Evolutionary conservation across 2,329 filamentous ascomycete genomes (phyloP), one percentile per base, ranked within the genome.

Genomic region (Ceratocystis lukuohia): DNA sequence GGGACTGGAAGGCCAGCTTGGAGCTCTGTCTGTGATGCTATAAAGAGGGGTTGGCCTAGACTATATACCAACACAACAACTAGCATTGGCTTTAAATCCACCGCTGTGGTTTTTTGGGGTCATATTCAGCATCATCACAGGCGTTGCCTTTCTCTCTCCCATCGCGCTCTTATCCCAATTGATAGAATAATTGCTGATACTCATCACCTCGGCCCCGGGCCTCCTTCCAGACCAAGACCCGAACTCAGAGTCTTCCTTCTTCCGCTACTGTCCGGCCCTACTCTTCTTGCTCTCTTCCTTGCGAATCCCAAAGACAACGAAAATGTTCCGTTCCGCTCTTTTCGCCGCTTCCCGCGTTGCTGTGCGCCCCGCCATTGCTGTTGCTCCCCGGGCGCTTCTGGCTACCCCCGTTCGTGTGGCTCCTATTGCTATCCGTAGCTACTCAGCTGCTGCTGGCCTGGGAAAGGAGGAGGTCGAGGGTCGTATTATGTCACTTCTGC

Each of bases 261-360:
- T 12, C 41, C 2, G 3, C 37, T 46, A 44, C 61, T 46, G 10
- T 10, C 61, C 17, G n/a, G 37, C 4, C 12, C 61, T 30, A 62
- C 12, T 20, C 44, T 17, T 10, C 37, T 48, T 33, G 25, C 61
- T 30, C 7, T 17, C 37, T n/a, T 10, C 15, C 7, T 61, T n/a
- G 37, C 33, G 6, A 37, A 5, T 7, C 5, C 33, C 33, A 25
- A 33, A 17, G 6, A 15, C 15, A 33, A 20, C 45, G 45, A 45
- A 10, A 67, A 97, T 97, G 93, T 91, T 96, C 83, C 89, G 93
- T 80, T 86, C 89, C 77, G 87, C 89, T 75, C 78, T 94, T 77
- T 81, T 93, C 80, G 33, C 44, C 33, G 66, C 64, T 20, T 59
- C 59, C 30, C 66, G 66, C 63, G 46, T 53, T 28, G 25, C 50